Evolutionary conservation across 129 eudicot species (phyloP).

Genomic region (Apium graveolens): DNA sequence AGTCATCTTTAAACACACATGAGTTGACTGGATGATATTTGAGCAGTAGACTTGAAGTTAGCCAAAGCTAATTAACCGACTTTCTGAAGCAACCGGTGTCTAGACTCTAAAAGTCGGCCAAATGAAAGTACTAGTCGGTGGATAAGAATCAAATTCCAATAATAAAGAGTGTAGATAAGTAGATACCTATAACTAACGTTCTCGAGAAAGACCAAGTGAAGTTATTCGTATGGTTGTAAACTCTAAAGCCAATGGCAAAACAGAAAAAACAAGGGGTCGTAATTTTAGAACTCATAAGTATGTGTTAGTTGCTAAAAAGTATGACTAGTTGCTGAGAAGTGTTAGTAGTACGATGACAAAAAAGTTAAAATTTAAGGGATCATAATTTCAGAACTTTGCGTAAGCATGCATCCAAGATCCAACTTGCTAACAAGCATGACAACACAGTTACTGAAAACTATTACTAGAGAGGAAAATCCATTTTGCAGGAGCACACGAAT

Average conservation of each 20-base stretch:
- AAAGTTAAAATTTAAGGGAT: neutral
- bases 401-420: neutral
- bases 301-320: neutral
- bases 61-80: neutral
- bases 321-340: neutral
- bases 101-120: neutral
- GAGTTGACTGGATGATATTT: neutral
- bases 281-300: neutral
- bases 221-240: neutral
- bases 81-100: too few species aligned
- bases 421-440: neutral
- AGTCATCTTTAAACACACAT: neutral
- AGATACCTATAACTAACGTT: too few species aligned
- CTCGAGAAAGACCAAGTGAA: neutral
- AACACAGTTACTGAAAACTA: neutral
- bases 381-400: neutral
- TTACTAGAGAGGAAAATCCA: slow-evolving; percentile 13
- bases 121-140: neutral
- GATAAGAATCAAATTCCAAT: neutral
- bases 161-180: neutral
- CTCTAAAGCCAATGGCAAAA: neutral
- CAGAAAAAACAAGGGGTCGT: too few species aligned
- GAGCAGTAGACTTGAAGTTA: neutral
- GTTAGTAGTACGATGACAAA: neutral
- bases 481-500: slow-evolving; percentile 18